Percentiles rank a stretch among this genome's conserved stretches.
phyloP scores from a whole-genome alignment of 441 rosid species.

The Croton laevigatus region DNA sequence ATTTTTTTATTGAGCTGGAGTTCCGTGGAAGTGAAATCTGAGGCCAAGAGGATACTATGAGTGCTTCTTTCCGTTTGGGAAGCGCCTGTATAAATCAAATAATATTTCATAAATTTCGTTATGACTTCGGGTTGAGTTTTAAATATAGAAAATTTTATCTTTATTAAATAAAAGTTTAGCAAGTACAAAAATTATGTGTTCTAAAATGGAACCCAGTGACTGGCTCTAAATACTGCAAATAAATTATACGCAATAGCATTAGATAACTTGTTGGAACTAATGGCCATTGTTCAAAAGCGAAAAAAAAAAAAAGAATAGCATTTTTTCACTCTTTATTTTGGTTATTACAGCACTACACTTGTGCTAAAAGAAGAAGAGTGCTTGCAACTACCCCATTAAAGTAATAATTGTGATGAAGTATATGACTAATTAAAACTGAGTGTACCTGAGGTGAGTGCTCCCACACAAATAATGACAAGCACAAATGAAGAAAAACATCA shows the following conservation, averaged over 20 bases:
- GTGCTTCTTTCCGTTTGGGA: conserved; percentile 68
- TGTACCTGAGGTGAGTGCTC: neutral
- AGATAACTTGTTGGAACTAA: neutral
- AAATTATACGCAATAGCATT: neutral
- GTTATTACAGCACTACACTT: neutral
- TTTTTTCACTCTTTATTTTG: neutral
- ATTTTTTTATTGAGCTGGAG: conserved; percentile 56
- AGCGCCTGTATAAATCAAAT: conserved; percentile 56
- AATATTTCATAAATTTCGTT: neutral
- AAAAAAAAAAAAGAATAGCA: neutral
- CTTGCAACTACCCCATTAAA: neutral
- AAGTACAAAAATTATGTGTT: too few species aligned
- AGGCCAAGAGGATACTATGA: conserved; percentile 90
- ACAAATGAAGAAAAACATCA: neutral
- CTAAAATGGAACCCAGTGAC: neutral
- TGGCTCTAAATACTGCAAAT: neutral
- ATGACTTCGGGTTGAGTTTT: neutral
- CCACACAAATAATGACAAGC: neutral
- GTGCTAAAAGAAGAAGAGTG: neutral
- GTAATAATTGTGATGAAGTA: neutral
- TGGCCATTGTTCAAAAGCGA: neutral
- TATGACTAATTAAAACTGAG: neutral
- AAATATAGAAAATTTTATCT: neutral
- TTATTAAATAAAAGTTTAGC: neutral
- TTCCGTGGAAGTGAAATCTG: conserved; percentile 67